These are phyloP conservation scores for Glomus cerebriforme DNA, from an alignment of 192 early-diverging fungal species.

Conservation along the genomic window DNA sequence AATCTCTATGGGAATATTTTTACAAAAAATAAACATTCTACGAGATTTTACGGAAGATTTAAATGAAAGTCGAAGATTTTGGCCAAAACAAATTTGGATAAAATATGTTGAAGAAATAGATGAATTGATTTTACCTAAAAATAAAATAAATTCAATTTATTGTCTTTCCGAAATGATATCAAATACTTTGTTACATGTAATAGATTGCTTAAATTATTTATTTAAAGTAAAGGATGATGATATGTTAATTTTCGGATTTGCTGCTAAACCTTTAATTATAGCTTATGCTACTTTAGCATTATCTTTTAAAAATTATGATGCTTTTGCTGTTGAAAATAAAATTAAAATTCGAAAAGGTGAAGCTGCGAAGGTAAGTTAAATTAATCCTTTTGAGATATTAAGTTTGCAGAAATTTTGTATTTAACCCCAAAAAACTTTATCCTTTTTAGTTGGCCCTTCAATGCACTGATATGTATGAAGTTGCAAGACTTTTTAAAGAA, in stretches of 20 bases:
- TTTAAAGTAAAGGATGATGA: slow-evolving; percentile 69
- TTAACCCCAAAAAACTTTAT: background rate
- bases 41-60: slow-evolving; percentile 94
- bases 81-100: slow-evolving; percentile 94
- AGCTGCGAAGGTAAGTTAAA: slow-evolving; percentile 58
- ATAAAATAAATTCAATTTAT: slow-evolving; percentile 63
- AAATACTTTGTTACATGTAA: slow-evolving; percentile 83
- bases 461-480: slow-evolving; percentile 53
- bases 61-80: slow-evolving; percentile 87
- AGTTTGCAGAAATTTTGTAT: too few species aligned
- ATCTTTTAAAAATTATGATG: slow-evolving; percentile 81
- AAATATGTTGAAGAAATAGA: slow-evolving; percentile 72
- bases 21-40: slow-evolving; percentile 98
- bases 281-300: slow-evolving; percentile 86
- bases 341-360: slow-evolving; percentile 89
- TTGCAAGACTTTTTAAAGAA: slow-evolving; percentile 57
- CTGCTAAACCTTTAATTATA: slow-evolving; percentile 97
- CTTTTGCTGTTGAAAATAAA: slow-evolving; percentile 59
- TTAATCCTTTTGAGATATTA: background rate
- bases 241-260: slow-evolving; percentile 77
- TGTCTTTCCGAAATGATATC: slow-evolving; percentile 88
- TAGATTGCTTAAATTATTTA: slow-evolving; percentile 86
- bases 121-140: slow-evolving; percentile 68
- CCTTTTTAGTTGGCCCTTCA: slow-evolving; percentile 49
- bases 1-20: slow-evolving; percentile 84